These are phyloP conservation scores for Pelargonium nanum DNA, from an alignment of 345 rosid genomes.

Conservation along the genomic window DNA sequence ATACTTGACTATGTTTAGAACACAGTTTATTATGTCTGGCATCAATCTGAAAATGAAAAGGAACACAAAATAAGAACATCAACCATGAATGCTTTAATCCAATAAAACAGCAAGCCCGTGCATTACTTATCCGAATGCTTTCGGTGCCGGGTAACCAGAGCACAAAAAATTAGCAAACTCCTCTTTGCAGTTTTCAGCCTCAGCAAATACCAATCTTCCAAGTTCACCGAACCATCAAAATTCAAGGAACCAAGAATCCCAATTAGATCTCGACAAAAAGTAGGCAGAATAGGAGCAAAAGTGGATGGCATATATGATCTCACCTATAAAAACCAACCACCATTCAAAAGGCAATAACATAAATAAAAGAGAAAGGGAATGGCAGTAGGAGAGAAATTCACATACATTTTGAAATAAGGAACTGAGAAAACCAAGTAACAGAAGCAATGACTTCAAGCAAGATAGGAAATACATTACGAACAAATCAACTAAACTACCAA, in stretches of 20 bases:
- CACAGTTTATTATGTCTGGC: conserved; percentile 56
- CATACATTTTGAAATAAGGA: not conserved
- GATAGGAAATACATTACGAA: not conserved
- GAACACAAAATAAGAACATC: not conserved
- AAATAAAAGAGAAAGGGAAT: not conserved
- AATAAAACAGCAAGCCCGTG: not conserved
- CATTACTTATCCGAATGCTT: conserved; percentile 72
- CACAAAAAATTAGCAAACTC: conserved; percentile 59
- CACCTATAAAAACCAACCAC: conserved; percentile 42
- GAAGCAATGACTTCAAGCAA: not conserved
- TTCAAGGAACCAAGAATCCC: conserved; percentile 53
- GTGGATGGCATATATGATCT: conserved; percentile 74
- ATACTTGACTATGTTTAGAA: conserved; percentile 43
- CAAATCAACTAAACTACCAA: not conserved
- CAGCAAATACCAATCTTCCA: conserved; percentile 32
- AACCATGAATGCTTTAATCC: not conserved
- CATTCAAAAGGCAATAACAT: conserved; percentile 21
- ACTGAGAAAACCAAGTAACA: not conserved
- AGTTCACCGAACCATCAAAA: conserved; percentile 29
- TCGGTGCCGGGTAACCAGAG: conserved; percentile 68
- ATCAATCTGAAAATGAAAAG: conserved; percentile 43
- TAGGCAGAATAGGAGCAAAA: conserved; percentile 46
- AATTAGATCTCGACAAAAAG: conserved; percentile 45
- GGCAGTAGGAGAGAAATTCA: conserved; percentile 9
- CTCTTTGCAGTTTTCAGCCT: conserved; percentile 72